Conservation (phyloP, 2,329 filamentous ascomycete genomes). For the Sclerotinia minor region DNA sequence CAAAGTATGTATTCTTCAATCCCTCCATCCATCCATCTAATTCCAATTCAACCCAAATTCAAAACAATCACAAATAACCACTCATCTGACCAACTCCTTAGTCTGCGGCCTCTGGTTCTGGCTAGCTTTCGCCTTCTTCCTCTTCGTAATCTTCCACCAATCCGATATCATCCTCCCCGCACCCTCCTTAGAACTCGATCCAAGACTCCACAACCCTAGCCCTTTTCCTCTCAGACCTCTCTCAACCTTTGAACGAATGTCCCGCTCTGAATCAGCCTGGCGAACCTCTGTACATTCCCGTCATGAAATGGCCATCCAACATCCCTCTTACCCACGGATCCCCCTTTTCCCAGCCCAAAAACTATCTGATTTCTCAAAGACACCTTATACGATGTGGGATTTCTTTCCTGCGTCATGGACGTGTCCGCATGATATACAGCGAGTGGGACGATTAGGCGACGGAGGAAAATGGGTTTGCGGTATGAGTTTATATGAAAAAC, state of each 20-base stretch:
- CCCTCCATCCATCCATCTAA: not conserved
- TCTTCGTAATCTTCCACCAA: slow-evolving; percentile 34
- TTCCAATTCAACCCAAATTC: too few relatives aligned
- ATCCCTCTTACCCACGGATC: slow-evolving; percentile 32
- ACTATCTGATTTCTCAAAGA: slow-evolving; percentile 31
- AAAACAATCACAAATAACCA: not conserved
- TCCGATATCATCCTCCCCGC: slow-evolving; percentile 22
- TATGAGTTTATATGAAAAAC: slow-evolving; percentile 43
- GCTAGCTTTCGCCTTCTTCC: slow-evolving; percentile 35
- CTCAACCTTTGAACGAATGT: slow-evolving; percentile 33
- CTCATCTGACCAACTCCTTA: slow-evolving; percentile 18
- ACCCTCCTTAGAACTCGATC: not conserved
- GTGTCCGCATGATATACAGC: slow-evolving; percentile 46
- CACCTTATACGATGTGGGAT: slow-evolving; percentile 46
- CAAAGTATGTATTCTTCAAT: slow-evolving; percentile 29
- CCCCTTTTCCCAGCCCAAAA: slow-evolving; percentile 36
- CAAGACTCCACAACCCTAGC: not conserved
- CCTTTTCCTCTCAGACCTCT: slow-evolving; percentile 17
- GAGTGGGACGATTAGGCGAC: slow-evolving; percentile 45
- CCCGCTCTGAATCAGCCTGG: slow-evolving; percentile 35
- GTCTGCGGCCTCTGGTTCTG: slow-evolving; percentile 38
- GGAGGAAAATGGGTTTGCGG: slow-evolving; percentile 49
- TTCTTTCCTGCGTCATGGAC: slow-evolving; percentile 45
- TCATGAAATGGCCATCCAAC: slow-evolving; percentile 32
- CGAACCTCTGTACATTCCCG: slow-evolving; percentile 32